These are phyloP conservation scores for Pseudonectria foliicola DNA, from an alignment of 2,329 filamentous ascomycete genomes.

Conservation along the genomic window DNA sequence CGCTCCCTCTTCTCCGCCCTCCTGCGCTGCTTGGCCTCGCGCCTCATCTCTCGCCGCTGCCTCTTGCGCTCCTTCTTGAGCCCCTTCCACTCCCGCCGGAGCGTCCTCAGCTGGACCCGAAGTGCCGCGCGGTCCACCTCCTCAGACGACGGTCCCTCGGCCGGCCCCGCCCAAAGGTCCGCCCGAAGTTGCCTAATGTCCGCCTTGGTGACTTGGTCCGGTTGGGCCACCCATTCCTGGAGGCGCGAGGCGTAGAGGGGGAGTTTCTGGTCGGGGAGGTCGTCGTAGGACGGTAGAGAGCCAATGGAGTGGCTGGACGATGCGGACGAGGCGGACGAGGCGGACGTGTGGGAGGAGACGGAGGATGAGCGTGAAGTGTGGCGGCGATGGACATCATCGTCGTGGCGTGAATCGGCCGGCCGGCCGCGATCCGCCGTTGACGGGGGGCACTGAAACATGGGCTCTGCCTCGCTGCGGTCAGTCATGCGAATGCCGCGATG, in stretches of 20 bases:
- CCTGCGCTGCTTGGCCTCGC: slow-evolving; percentile 18
- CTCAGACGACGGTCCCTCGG: neutral
- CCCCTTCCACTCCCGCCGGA: slow-evolving; percentile 36
- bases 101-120: slow-evolving; percentile 35
- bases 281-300: slow-evolving; percentile 47
- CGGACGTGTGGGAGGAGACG: slow-evolving; percentile 28
- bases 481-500: slow-evolving; percentile 29
- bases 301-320: slow-evolving; percentile 36
- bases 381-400: slow-evolving; percentile 10
- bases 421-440: slow-evolving; percentile 8
- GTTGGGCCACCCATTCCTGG: slow-evolving; percentile 41
- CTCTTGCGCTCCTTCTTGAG: slow-evolving; percentile 24
- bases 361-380: slow-evolving; percentile 27
- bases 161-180: slow-evolving; percentile 36
- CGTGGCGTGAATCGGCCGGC: slow-evolving; percentile 1
- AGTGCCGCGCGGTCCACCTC: slow-evolving; percentile 27
- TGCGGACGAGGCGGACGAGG: slow-evolving; percentile 27
- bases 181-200: slow-evolving; percentile 34
- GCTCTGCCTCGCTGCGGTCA: slow-evolving; percentile 1
- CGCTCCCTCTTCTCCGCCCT: slow-evolving; percentile 21
- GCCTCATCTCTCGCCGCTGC: slow-evolving; percentile 25
- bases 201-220: slow-evolving; percentile 40
- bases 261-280: slow-evolving; percentile 42
- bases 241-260: slow-evolving; percentile 38
- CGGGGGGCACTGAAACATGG: slow-evolving; percentile 3